Evolutionary conservation across 2,329 filamentous ascomycete species (phyloP).

Genomic region (Phaeoacremonium minimum): DNA sequence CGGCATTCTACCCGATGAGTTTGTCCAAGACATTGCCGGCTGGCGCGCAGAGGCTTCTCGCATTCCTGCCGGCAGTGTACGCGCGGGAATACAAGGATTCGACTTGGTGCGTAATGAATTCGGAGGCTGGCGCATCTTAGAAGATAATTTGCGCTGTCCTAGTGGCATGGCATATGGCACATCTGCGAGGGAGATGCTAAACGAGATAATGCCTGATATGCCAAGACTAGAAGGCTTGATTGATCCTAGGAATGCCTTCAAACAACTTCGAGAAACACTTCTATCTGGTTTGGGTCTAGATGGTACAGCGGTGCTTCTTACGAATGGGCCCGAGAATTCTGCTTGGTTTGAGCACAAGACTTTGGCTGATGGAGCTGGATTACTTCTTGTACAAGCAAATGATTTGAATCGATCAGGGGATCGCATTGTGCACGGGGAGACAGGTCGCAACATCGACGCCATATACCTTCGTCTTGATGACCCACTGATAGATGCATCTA

Average conservation of each 20-base stretch:
- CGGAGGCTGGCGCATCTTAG: constrained; percentile 1
- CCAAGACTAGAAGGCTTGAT: neutral
- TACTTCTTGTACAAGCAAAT: neutral
- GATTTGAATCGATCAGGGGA: neutral
- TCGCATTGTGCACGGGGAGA: neutral
- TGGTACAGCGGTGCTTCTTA: neutral
- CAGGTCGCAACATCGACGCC: neutral
- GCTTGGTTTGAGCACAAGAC: constrained; percentile 1
- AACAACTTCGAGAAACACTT: neutral
- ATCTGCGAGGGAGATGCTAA: neutral
- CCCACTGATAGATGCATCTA: neutral
- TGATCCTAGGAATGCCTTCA: neutral
- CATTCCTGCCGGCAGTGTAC: neutral
- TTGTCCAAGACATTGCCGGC: neutral
- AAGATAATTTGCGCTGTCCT: constrained; percentile 1
- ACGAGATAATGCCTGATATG: neutral
- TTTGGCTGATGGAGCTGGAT: neutral
- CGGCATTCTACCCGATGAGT: constrained; percentile 1
- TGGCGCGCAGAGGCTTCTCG: neutral
- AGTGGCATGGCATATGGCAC: neutral
- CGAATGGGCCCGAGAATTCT: neutral
- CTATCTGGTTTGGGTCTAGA: neutral
- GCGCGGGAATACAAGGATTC: neutral
- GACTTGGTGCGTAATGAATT: constrained; percentile 1
- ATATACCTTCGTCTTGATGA: constrained; percentile 2